phyloP scores from a whole-genome alignment of 768 basidiomycete genomes.

The Calocera cornea region DNA sequence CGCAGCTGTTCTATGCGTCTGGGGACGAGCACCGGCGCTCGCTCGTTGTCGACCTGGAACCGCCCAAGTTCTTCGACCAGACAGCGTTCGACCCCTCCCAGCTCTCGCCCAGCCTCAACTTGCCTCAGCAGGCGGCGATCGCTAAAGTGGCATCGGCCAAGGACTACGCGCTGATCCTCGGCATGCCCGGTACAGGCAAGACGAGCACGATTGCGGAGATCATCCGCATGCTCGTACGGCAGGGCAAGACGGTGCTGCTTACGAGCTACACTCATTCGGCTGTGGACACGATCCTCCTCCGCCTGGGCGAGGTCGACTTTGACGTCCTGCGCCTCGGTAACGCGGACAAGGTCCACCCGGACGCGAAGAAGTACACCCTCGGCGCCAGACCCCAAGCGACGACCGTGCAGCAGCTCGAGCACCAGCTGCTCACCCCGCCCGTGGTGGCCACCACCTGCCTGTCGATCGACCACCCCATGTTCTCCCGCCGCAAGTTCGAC shows the following conservation, averaged over 20 bases:
- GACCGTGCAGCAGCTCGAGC: conserved; percentile 71
- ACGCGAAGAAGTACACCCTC: conserved; percentile 58
- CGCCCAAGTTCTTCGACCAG: conserved; percentile 29
- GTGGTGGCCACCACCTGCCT: conserved; percentile 95
- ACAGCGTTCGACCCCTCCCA: neutral
- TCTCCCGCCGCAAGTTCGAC: conserved; percentile 74
- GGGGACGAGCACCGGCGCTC: conserved; percentile 54
- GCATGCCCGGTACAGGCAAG: conserved; percentile 98
- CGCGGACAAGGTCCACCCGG: conserved; percentile 81
- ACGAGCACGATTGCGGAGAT: conserved; percentile 87
- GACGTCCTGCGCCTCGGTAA: conserved; percentile 78
- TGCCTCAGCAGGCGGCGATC: conserved; percentile 59
- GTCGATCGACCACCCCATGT: conserved; percentile 86
- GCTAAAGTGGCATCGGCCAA: conserved; percentile 57
- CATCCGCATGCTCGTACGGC: conserved; percentile 59
- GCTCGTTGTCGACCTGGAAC: conserved; percentile 68
- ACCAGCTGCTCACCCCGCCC: conserved; percentile 70
- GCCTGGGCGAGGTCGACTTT: conserved; percentile 54
- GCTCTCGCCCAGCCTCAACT: conserved; percentile 40
- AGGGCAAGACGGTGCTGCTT: conserved; percentile 77
- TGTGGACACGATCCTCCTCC: conserved; percentile 90
- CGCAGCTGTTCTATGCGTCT: conserved; percentile 70
- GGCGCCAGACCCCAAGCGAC: conserved; percentile 39
- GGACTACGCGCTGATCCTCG: conserved; percentile 85
- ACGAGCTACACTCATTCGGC: conserved; percentile 96